phyloP scores from a whole-genome alignment of 371 early-diverging fungal species.

The Mucor indicus region DNA sequence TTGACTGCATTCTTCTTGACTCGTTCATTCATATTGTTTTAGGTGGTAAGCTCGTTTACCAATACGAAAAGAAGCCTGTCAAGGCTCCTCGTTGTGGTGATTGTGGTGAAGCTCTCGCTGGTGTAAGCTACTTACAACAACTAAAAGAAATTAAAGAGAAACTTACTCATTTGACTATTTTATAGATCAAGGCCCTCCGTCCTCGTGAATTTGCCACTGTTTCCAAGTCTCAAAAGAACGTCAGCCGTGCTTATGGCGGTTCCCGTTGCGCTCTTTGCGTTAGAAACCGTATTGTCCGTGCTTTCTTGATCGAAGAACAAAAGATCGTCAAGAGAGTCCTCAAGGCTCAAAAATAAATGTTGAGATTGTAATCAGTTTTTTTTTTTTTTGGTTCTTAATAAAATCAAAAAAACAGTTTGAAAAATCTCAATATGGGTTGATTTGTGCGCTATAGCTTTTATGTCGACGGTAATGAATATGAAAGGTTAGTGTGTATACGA shows the following conservation, averaged over 20 bases:
- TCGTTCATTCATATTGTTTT: background rate
- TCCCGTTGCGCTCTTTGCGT: slow-evolving; percentile 93
- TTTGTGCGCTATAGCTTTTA: no score
- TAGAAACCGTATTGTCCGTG: slow-evolving; percentile 94
- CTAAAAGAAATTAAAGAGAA: background rate
- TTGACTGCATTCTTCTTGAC: no score
- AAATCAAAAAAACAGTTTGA: no score
- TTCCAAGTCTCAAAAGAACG: slow-evolving; percentile 91
- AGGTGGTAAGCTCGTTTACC: slow-evolving; percentile 91
- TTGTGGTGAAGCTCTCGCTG: slow-evolving; percentile 88
- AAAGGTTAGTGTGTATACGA: no score
- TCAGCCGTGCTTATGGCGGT: slow-evolving; percentile 97
- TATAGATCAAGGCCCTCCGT: slow-evolving; percentile 87
- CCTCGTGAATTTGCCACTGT: slow-evolving; percentile 87
- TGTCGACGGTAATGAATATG: no score
- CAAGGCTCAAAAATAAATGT: slow-evolving; percentile 65
- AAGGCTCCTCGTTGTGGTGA: slow-evolving; percentile 96
- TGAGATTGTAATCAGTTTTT: background rate
- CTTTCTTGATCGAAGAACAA: slow-evolving; percentile 99
- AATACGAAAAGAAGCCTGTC: slow-evolving; percentile 92
- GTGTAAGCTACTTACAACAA: slow-evolving; percentile 59
- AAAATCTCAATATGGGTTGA: no score
- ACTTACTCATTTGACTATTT: background rate
- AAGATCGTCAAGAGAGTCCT: slow-evolving; percentile 98
- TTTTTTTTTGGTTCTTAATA: no score